Conservation (phyloP, 805 yeast species). For the Starmerella sp. region DNA sequence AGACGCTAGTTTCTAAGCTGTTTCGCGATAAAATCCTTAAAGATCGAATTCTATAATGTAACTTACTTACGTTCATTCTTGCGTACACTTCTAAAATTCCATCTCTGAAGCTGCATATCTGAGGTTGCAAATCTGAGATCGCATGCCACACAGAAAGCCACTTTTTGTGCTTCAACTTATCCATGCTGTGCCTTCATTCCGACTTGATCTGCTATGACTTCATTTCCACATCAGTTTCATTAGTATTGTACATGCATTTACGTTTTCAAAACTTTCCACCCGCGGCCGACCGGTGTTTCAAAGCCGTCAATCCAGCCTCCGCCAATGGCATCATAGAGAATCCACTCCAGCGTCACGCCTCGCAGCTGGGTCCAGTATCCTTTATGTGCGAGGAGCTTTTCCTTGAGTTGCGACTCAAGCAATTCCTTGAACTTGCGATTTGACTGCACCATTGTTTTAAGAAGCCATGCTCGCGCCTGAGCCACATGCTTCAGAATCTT, state of each 20-base stretch:
- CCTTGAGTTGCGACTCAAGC: slow-evolving; percentile 28
- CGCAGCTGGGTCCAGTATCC: slow-evolving; percentile 36
- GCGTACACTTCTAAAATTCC: too few species aligned
- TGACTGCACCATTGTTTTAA: slow-evolving; percentile 21
- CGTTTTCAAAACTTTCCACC: slow-evolving; percentile 48
- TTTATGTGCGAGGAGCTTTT: slow-evolving; percentile 25
- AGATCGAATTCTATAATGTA: too few species aligned
- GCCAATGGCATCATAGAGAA: slow-evolving; percentile 44
- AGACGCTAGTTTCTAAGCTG: too few species aligned
- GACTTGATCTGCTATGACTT: too few species aligned
- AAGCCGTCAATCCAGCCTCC: slow-evolving; percentile 47
- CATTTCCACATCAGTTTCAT: too few species aligned
- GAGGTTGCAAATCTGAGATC: too few species aligned
- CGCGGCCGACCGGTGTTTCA: slow-evolving; percentile 48
- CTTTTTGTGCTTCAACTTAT: too few species aligned
- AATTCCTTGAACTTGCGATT: slow-evolving; percentile 31
- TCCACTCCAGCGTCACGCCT: slow-evolving; percentile 44
- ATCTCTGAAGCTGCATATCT: too few species aligned
- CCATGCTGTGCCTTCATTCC: too few species aligned
- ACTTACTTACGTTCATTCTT: too few species aligned
- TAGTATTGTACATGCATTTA: background rate
- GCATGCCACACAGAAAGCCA: too few species aligned
- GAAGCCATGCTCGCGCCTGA: slow-evolving; percentile 30
- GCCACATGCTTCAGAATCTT: slow-evolving; percentile 28
- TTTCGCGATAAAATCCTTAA: too few species aligned